phyloP scores from a whole-genome alignment of 2,329 filamentous ascomycete genomes.

The Beauveria asiatica region DNA sequence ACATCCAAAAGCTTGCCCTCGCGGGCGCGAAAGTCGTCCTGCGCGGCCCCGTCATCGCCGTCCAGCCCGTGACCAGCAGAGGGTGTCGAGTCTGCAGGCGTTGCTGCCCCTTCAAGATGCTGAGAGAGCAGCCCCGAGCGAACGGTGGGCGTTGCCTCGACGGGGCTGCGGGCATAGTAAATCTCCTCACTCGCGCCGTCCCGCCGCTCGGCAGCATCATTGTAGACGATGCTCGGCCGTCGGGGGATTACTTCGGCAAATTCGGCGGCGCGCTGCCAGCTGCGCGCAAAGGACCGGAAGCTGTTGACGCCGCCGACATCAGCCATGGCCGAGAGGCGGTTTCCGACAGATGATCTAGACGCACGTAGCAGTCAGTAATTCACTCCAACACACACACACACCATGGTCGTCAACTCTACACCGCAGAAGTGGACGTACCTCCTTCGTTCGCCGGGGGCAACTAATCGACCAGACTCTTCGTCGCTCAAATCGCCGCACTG shows the following conservation, averaged over 20 bases:
- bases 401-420: not conserved
- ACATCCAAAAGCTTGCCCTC: conserved; percentile 41
- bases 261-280: conserved; percentile 81
- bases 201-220: conserved; percentile 37
- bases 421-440: conserved; percentile 16
- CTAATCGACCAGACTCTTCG: conserved; percentile 19
- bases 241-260: conserved; percentile 84
- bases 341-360: conserved; percentile 50
- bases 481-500: conserved; percentile 18
- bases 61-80: conserved; percentile 15
- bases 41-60: conserved; percentile 7
- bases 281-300: conserved; percentile 85
- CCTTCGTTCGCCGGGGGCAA: conserved; percentile 22
- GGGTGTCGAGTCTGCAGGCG: conserved; percentile 13
- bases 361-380: not conserved
- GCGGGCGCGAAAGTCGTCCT: conserved; percentile 31
- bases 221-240: conserved; percentile 63
- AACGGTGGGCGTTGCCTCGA: conserved; percentile 26
- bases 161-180: conserved; percentile 32
- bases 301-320: conserved; percentile 88
- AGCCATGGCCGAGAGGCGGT: conserved; percentile 47
- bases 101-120: conserved; percentile 35
- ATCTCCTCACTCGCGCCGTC: conserved; percentile 20
- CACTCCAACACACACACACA: not conserved
- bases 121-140: conserved; percentile 41